Evolutionary conservation across 2,329 filamentous ascomycete species (phyloP).

Genomic region (Calonectria fujianensis): DNA sequence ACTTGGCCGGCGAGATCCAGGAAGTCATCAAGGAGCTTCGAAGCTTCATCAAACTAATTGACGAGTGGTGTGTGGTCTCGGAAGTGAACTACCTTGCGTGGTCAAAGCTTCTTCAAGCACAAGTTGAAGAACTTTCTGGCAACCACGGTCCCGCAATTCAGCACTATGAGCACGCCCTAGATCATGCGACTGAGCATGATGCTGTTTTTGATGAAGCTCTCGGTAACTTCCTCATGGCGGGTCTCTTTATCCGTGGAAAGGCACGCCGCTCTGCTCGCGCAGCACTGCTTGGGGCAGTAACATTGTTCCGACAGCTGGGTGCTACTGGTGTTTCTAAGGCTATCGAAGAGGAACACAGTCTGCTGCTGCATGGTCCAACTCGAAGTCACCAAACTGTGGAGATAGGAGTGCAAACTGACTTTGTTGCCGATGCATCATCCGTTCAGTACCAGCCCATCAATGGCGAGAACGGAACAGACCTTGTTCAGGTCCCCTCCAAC

Average conservation of each 20-base stretch:
- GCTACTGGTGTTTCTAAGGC: conserved; percentile 81
- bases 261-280: conserved; percentile 81
- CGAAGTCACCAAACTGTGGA: conserved; percentile 77
- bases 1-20: conserved; percentile 65
- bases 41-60: conserved; percentile 75
- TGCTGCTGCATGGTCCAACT: conserved; percentile 78
- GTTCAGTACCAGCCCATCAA: conserved; percentile 71
- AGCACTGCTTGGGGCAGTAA: conserved; percentile 80
- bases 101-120: conserved; percentile 80
- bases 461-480: conserved; percentile 66
- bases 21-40: conserved; percentile 73
- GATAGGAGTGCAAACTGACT: conserved; percentile 81
- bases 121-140: conserved; percentile 77
- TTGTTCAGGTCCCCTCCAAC: conserved; percentile 65
- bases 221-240: conserved; percentile 83
- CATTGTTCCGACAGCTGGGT: conserved; percentile 80
- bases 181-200: conserved; percentile 81
- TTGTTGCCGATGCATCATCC: conserved; percentile 74
- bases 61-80: conserved; percentile 78
- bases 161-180: conserved; percentile 81
- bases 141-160: conserved; percentile 76
- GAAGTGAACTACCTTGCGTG: conserved; percentile 83
- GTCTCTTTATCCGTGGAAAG: conserved; percentile 79
- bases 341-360: conserved; percentile 80
- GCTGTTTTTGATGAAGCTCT: conserved; percentile 84